Evolutionary conservation across 768 basidiomycete species (phyloP), one percentile per base, ranked within the genome.

Genomic region (Agaricus blazei): DNA sequence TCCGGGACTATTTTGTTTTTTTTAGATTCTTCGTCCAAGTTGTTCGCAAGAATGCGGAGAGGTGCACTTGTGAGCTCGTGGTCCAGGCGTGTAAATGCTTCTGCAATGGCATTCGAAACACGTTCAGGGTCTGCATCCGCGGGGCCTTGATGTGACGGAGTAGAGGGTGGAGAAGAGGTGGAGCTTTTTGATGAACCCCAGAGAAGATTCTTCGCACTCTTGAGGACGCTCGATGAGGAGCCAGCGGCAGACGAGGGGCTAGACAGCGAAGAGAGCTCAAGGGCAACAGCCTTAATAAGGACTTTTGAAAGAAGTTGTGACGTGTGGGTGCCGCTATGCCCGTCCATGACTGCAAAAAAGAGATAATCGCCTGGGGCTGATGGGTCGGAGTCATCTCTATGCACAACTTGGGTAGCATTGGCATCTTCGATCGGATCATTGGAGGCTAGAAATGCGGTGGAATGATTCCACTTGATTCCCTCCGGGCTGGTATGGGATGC

Each of bases 381-480:
- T 9, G 79, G 75, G 60, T 85, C 82, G n/a, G 79, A 71, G 3
- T 71, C 72, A 63, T 89, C 84, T 38, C 85, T 76, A 59, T 79
- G 67, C 48, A 96, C 72, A 58, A 93, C 73, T 54, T 85, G 83
- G 57, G 79, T 77, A 3, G 89, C 82, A 60, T 86, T 80, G 26
- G 93, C 85, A 66, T 99, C 97, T 70, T 99, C 97, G 50, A 97
- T 85, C 7, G 93, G 91, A 57, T 88, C 82, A 64, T 99, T 99
- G 3, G 93, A 88, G 0, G 90, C 75, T 36, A 98, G 73, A 34
- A 78, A 80, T 15, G 91, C 90, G 3, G 88, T 95, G 47, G 86
- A 79, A 69, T 87, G 86, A 60, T 79, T 84, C 90, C 90, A 92
- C 11, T 76, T 69, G 51, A 82, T 70, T 15, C 85, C 83, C 34